Conservation (phyloP, 306 rosid genomes). For the Trichosanthes cucumerina region DNA sequence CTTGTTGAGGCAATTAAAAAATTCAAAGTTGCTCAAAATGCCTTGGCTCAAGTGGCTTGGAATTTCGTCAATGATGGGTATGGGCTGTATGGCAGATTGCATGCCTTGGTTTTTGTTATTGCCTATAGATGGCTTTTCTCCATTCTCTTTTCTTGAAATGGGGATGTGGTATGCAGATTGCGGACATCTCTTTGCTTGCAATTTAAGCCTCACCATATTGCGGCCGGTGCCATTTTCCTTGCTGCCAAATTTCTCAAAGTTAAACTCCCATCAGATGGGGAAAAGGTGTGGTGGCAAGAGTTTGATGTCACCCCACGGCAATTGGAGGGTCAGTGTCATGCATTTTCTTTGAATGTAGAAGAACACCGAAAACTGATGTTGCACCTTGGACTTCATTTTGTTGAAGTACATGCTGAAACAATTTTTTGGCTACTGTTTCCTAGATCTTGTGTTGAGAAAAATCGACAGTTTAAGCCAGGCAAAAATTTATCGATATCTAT, state of each 20-base stretch:
- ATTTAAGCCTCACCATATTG: constrained; percentile 96
- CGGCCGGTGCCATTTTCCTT: constrained; percentile 99
- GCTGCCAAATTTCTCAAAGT: constrained; percentile 99
- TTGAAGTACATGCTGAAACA: background rate
- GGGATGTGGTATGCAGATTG: constrained; percentile 73
- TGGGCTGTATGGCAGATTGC: constrained; percentile 24
- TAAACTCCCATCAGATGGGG: constrained; percentile 97
- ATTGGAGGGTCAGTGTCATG: constrained; percentile 94
- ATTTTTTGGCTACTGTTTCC: background rate
- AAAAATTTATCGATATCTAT: background rate
- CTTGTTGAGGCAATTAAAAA: constrained; percentile 97
- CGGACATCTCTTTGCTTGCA: constrained; percentile 98
- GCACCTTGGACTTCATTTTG: constrained; percentile 18
- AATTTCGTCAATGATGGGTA: constrained; percentile 99
- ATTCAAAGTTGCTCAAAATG: constrained; percentile 95
- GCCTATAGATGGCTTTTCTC: constrained; percentile 32
- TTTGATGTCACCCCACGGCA: constrained; percentile 99
- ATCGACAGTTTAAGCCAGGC: background rate
- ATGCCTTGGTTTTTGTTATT: constrained; percentile 25
- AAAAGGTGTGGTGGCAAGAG: constrained; percentile 99
- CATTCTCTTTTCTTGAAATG: constrained; percentile 39
- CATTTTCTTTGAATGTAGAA: constrained; percentile 28
- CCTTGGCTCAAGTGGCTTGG: constrained; percentile 99
- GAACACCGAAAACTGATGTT: constrained; percentile 18
- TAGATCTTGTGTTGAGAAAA: background rate